Percentiles rank a stretch among this genome's conserved stretches.
phyloP scores from a whole-genome alignment of 2,329 filamentous ascomycete species.

The Tolypocladium sp. region DNA sequence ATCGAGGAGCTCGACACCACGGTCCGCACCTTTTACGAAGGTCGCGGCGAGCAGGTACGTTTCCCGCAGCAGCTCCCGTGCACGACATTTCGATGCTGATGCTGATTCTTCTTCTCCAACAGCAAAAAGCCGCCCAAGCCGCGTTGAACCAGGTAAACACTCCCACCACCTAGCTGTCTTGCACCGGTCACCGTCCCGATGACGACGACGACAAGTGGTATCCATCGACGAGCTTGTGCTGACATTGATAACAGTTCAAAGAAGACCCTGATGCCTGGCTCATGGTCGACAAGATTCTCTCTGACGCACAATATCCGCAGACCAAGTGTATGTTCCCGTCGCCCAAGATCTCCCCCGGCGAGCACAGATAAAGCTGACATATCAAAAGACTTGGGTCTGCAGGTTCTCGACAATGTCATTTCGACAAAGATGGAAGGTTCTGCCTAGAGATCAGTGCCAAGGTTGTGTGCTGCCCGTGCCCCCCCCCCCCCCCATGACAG shows the following conservation, averaged over 20 bases:
- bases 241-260: constrained; percentile 63
- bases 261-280: constrained; percentile 98
- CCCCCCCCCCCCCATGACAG: neutral
- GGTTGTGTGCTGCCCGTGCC: constrained; percentile 36
- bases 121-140: constrained; percentile 96
- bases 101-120: constrained; percentile 24
- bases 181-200: neutral
- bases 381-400: constrained; percentile 71
- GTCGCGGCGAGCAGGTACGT: constrained; percentile 82
- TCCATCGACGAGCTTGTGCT: constrained; percentile 3
- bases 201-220: neutral
- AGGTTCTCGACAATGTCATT: constrained; percentile 97
- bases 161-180: neutral
- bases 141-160: constrained; percentile 77
- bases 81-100: constrained; percentile 21
- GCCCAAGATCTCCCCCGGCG: constrained; percentile 1
- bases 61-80: neutral
- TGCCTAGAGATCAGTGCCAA: constrained; percentile 92
- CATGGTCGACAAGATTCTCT: constrained; percentile 91
- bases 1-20: constrained; percentile 95
- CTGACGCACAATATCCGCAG: constrained; percentile 85
- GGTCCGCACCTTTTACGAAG: constrained; percentile 95
- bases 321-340: constrained; percentile 71
- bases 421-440: constrained; percentile 98
- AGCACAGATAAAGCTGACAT: constrained; percentile 9